These are phyloP conservation scores for Ehretia macrophylla DNA, from an alignment of 257 asterid genomes.

Conservation along the genomic window DNA sequence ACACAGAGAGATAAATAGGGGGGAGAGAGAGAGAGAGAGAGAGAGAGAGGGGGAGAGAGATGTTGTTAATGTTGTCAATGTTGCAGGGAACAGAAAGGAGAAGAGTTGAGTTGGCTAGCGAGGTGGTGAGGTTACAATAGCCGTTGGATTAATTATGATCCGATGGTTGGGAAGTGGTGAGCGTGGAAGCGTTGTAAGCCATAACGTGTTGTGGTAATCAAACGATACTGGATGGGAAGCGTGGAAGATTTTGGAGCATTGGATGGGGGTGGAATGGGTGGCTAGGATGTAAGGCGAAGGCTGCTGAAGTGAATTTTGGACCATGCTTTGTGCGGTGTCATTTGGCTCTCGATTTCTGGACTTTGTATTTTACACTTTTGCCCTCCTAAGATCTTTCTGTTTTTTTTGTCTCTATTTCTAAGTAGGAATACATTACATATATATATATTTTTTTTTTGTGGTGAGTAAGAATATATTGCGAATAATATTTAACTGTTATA, in stretches of 20 bases:
- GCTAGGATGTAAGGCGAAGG: constrained; percentile 15
- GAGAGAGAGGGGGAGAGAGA: constrained; percentile 30
- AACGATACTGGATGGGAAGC: constrained; percentile 39
- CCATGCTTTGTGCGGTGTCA: too few species aligned
- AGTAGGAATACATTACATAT: too few species aligned
- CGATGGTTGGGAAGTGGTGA: constrained; percentile 19
- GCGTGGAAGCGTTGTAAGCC: constrained; percentile 77
- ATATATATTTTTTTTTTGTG: too few species aligned
- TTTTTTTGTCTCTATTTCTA: too few species aligned
- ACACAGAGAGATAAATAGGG: too few species aligned
- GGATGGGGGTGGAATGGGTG: constrained; percentile 36
- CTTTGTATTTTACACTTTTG: too few species aligned
- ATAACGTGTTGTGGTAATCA: constrained; percentile 58
- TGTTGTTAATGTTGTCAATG: constrained; percentile 74
- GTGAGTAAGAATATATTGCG: too few species aligned
- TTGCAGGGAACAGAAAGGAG: constrained; percentile 9
- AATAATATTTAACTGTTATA: too few species aligned
- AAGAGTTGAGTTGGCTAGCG: constrained; percentile 6
- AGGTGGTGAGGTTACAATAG: constrained; percentile 9
- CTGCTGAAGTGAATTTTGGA: too few species aligned
- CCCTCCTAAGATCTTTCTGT: too few species aligned
- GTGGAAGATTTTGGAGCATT: constrained; percentile 36
- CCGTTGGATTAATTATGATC: constrained; percentile 56
- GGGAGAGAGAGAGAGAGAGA: too few species aligned
- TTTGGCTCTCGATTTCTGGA: too few species aligned